Conservation (phyloP, 176 grass and related monocot species). For the Rhynchospora pubera region DNA sequence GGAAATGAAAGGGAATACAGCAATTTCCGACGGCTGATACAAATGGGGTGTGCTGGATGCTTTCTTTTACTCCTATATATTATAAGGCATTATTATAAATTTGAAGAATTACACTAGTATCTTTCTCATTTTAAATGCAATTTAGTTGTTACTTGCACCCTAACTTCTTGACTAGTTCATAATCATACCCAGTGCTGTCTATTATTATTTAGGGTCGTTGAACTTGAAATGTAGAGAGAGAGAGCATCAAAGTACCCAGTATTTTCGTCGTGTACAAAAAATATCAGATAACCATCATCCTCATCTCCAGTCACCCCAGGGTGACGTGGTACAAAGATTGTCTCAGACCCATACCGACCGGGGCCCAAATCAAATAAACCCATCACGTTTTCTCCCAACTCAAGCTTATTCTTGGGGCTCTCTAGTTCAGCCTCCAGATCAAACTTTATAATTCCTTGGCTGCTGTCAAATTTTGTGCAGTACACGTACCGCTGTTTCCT, state of each 20-base stretch:
- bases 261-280: conserved; percentile 84
- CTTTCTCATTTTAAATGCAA: not conserved
- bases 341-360: conserved; percentile 71
- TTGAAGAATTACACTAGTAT: not conserved
- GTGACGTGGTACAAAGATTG: conserved; percentile 71
- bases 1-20: not conserved
- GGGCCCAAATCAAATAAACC: conserved; percentile 72
- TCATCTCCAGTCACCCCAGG: conserved; percentile 58
- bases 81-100: not conserved
- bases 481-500: conserved; percentile 82
- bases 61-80: not conserved
- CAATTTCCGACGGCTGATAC: not conserved
- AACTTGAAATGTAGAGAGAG: not conserved
- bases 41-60: not conserved
- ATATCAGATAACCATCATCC: conserved; percentile 84
- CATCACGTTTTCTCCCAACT: conserved; percentile 63
- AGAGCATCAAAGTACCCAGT: conserved; percentile 46
- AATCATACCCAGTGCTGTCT: too few species aligned
- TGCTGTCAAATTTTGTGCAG: conserved; percentile 54
- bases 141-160: not conserved
- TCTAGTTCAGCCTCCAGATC: conserved; percentile 57
- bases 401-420: conserved; percentile 53
- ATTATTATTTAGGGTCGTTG: not conserved
- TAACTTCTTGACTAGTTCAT: not conserved
- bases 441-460: conserved; percentile 70